A percentile compares a stretch with the other conserved stretches of the same genome.
Evolutionary conservation across 768 basidiomycete genomes (phyloP).

Genomic region (Dentipellis sp.): DNA sequence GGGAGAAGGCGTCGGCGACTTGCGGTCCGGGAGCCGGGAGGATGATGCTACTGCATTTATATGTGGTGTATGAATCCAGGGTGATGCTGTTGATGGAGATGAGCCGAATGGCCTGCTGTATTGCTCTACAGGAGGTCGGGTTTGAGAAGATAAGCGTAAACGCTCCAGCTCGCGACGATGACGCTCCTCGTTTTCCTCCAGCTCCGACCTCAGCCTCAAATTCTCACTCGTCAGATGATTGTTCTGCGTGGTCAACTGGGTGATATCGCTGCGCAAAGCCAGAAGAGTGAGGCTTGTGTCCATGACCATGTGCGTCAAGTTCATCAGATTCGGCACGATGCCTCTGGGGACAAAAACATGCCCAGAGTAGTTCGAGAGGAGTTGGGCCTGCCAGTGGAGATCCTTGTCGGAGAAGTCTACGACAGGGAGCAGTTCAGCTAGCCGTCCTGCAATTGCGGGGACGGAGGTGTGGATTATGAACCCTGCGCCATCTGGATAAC

Average conservation of each 20-base stretch:
- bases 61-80: background rate
- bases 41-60: background rate
- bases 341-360: slow-evolving; percentile 38
- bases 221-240: slow-evolving; percentile 15
- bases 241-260: slow-evolving; percentile 9
- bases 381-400: slow-evolving; percentile 57
- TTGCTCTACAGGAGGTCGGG: background rate
- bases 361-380: slow-evolving; percentile 51
- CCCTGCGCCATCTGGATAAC: slow-evolving; percentile 50
- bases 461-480: slow-evolving; percentile 43
- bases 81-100: background rate
- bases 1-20: background rate
- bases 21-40: background rate
- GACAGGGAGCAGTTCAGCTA: slow-evolving; percentile 39
- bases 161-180: slow-evolving; percentile 3
- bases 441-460: slow-evolving; percentile 31
- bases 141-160: background rate
- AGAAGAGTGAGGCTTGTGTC: slow-evolving; percentile 44
- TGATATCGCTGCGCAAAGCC: slow-evolving; percentile 29
- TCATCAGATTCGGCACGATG: slow-evolving; percentile 12
- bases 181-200: slow-evolving; percentile 5
- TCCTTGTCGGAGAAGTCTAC: slow-evolving; percentile 35
- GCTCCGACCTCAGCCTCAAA: slow-evolving; percentile 7
- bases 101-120: background rate
- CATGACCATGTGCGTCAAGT: slow-evolving; percentile 28